These are phyloP conservation scores for Clitocybe nebularis DNA, from an alignment of 1,284 basidiomycete genomes.

Conservation along the genomic window DNA sequence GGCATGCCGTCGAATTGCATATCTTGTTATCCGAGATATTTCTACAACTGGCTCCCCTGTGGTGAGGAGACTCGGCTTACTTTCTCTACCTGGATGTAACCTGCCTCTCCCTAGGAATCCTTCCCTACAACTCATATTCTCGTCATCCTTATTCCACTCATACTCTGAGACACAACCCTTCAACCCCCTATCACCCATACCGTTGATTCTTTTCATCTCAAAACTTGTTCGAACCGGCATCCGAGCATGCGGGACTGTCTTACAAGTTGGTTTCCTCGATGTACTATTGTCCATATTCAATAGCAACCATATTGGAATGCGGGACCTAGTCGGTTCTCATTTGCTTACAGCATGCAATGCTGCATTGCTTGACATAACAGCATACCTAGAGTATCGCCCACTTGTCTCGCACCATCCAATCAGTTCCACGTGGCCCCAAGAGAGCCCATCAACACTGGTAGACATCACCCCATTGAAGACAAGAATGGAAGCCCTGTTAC, in stretches of 20 bases:
- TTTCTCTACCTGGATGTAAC: too few relatives aligned
- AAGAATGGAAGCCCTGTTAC: slow-evolving; percentile 8
- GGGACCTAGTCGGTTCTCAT: not conserved
- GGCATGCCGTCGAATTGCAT: slow-evolving; percentile 14
- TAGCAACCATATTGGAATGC: slow-evolving; percentile 4
- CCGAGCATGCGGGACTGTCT: slow-evolving; percentile 10
- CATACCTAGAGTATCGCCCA: slow-evolving; percentile 13
- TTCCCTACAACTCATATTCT: slow-evolving; percentile 13
- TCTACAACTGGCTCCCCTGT: slow-evolving; percentile 14
- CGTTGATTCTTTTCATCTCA: slow-evolving; percentile 16
- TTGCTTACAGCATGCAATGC: slow-evolving; percentile 17
- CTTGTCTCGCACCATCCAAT: slow-evolving; percentile 15
- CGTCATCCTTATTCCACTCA: slow-evolving; percentile 11
- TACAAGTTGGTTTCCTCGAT: slow-evolving; percentile 18
- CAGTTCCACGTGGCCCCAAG: slow-evolving; percentile 10
- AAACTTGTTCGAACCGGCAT: slow-evolving; percentile 14
- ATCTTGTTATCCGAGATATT: slow-evolving; percentile 14
- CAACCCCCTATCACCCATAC: slow-evolving; percentile 9
- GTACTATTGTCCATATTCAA: slow-evolving; percentile 14
- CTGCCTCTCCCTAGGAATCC: slow-evolving; percentile 18
- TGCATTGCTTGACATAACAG: slow-evolving; percentile 14
- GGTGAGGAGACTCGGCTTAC: slow-evolving; percentile 10
- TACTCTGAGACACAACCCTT: slow-evolving; percentile 2
- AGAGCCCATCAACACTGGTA: not conserved
- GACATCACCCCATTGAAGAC: slow-evolving; percentile 5